Conservation (phyloP, 352 stramenopile species). For the Elongisporangium prolatum region DNA sequence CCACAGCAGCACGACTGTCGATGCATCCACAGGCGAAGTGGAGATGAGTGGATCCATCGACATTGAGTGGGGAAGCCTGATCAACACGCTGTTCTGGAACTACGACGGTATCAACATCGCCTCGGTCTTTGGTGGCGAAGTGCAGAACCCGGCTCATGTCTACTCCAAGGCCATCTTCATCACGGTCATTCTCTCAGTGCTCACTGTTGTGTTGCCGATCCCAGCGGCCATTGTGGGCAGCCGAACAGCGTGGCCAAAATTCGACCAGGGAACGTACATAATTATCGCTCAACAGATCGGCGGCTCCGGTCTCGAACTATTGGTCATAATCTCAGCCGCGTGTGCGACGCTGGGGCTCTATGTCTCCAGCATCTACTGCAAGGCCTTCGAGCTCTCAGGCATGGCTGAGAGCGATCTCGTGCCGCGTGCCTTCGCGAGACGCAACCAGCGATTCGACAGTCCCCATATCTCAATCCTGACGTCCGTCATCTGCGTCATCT, state of each 20-base stretch:
- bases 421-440: constrained; percentile 68
- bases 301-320: constrained; percentile 72
- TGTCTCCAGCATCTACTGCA: constrained; percentile 86
- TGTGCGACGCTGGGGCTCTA: constrained; percentile 88
- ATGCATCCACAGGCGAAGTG: no score
- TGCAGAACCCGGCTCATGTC: constrained; percentile 64
- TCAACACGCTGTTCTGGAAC: constrained; percentile 94
- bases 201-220: constrained; percentile 51
- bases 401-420: constrained; percentile 80
- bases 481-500: constrained; percentile 25
- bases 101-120: constrained; percentile 89
- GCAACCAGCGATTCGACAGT: constrained; percentile 26
- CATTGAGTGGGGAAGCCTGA: constrained; percentile 70
- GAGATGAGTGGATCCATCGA: constrained; percentile 6
- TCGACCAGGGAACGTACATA: constrained; percentile 82
- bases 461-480: constrained; percentile 36
- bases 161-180: constrained; percentile 48
- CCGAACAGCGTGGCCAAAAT: no score
- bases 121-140: constrained; percentile 82
- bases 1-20: constrained; percentile 17
- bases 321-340: constrained; percentile 76
- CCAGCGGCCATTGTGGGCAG: constrained; percentile 73
- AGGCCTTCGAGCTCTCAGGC: constrained; percentile 81
- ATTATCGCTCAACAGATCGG: constrained; percentile 77
- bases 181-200: constrained; percentile 19